Evolutionary conservation across 2,329 filamentous ascomycete species (phyloP).

Genomic region (Thielaviopsis musarum): DNA sequence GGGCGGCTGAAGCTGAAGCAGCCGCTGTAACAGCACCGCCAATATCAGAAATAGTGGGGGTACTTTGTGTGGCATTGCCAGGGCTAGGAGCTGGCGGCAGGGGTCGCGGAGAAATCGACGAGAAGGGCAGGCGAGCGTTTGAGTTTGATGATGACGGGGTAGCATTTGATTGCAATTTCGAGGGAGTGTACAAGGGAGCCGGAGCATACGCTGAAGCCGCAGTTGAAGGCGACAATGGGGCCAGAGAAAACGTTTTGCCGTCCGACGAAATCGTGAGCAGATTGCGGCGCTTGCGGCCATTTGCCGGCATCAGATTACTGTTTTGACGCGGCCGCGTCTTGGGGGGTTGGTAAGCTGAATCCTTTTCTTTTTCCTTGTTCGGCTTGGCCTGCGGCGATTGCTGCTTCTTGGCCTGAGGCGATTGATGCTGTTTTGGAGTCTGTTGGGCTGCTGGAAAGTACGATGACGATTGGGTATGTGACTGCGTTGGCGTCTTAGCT

Average conservation of each 20-base stretch:
- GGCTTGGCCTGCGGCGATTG: not conserved
- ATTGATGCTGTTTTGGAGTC: not conserved
- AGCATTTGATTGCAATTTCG: slow-evolving; percentile 1
- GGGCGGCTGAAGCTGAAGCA: not conserved
- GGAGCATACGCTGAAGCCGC: slow-evolving; percentile 11
- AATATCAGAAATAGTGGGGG: slow-evolving; percentile 6
- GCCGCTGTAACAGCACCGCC: not conserved
- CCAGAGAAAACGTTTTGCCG: slow-evolving; percentile 38
- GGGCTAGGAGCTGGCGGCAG: slow-evolving; percentile 8
- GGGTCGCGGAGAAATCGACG: slow-evolving; percentile 1
- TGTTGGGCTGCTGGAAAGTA: not conserved
- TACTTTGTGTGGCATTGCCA: not conserved
- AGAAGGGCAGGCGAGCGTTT: not conserved
- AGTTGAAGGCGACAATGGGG: slow-evolving; percentile 18
- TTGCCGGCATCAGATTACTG: not conserved
- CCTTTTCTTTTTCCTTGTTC: not conserved
- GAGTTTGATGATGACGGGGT: slow-evolving; percentile 6
- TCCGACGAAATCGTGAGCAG: slow-evolving; percentile 36
- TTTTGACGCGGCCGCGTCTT: not conserved
- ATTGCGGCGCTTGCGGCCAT: slow-evolving; percentile 20
- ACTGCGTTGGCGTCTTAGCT: not conserved
- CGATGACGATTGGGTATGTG: not conserved
- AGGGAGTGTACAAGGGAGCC: slow-evolving; percentile 12
- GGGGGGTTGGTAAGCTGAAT: not conserved
- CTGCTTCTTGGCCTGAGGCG: not conserved